Conservation (phyloP, 352 stramenopile genomes). For the Globisporangium megalacanthum region DNA sequence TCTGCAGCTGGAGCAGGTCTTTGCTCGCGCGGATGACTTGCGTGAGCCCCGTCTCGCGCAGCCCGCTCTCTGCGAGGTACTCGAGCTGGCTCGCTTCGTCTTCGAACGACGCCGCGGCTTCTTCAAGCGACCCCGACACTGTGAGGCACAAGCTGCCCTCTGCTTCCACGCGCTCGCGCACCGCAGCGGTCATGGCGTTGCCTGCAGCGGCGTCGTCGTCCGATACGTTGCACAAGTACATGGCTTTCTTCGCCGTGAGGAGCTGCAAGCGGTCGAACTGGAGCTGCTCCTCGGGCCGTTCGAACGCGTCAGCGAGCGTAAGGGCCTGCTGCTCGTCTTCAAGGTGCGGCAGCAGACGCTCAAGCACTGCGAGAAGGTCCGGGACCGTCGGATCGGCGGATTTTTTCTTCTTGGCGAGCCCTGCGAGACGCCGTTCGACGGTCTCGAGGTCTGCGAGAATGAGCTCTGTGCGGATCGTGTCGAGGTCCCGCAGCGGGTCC, state of each 20-base stretch:
- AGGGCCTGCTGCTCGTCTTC: conserved; percentile 77
- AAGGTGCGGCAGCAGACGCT: conserved; percentile 63
- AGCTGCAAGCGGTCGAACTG: conserved; percentile 81
- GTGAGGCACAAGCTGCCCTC: conserved; percentile 68
- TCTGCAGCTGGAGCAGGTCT: conserved; percentile 93
- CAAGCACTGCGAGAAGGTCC: conserved; percentile 47
- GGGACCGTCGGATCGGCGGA: conserved; percentile 51
- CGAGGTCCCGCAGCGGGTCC: conserved; percentile 95
- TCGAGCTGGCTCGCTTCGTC: conserved; percentile 91
- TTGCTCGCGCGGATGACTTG: conserved; percentile 89
- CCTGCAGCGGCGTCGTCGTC: conserved; percentile 91
- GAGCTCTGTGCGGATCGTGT: conserved; percentile 98
- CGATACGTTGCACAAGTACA: conserved; percentile 98
- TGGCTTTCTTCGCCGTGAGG: conserved; percentile 91
- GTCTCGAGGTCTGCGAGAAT: conserved; percentile 88
- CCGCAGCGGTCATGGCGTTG: conserved; percentile 90
- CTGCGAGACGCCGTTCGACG: conserved; percentile 61
- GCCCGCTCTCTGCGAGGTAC: conserved; percentile 88
- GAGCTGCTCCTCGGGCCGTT: conserved; percentile 83
- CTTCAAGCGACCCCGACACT: conserved; percentile 73
- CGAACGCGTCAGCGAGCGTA: conserved; percentile 40
- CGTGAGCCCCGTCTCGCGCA: conserved; percentile 72
- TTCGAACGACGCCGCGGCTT: conserved; percentile 75
- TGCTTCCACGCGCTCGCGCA: conserved; percentile 55
- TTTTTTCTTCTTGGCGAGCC: conserved; percentile 79